A percentile compares a stretch with the other conserved stretches of the same genome.
Evolutionary conservation across 352 stramenopile species (phyloP).

Genomic region (Pythium phragmiticola): DNA sequence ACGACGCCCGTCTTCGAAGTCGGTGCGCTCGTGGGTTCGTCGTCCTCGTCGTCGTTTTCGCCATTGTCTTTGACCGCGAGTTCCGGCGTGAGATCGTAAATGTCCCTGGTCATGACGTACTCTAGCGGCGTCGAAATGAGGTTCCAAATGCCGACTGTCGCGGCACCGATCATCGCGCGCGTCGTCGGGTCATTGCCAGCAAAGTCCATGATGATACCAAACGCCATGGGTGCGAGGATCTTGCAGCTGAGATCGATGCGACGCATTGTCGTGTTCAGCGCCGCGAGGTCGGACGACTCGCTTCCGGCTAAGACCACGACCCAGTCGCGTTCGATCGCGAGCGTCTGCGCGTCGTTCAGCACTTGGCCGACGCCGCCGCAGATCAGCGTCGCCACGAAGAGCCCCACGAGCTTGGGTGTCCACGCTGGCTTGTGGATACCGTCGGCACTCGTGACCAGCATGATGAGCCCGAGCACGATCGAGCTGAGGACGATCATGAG

Average conservation of each 20-base stretch:
- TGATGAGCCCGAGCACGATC: conserved; percentile 51
- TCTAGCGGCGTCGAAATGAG: conserved; percentile 75
- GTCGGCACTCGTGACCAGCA: conserved; percentile 63
- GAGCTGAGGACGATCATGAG: conserved; percentile 72
- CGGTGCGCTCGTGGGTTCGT: neutral
- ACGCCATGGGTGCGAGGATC: conserved; percentile 68
- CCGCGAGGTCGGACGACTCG: conserved; percentile 45
- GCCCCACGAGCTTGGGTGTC: conserved; percentile 39
- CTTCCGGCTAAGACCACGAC: conserved; percentile 76
- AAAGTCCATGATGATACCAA: conserved; percentile 83
- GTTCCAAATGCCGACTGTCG: conserved; percentile 76
- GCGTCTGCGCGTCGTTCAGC: conserved; percentile 71
- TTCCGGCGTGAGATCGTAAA: conserved; percentile 61
- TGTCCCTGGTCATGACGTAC: conserved; percentile 69
- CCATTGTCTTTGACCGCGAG: conserved; percentile 35
- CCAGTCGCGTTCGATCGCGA: conserved; percentile 86
- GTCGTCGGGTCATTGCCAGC: conserved; percentile 57
- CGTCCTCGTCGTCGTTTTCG: conserved; percentile 17
- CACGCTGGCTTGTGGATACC: conserved; percentile 54
- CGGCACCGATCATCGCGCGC: conserved; percentile 60
- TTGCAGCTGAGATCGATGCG: conserved; percentile 83
- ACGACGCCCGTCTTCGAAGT: neutral
- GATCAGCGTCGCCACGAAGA: conserved; percentile 57
- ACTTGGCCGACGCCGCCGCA: conserved; percentile 73
- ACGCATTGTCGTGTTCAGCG: conserved; percentile 78